These are phyloP conservation scores for Mycocalia duriaeana DNA, from an alignment of 1,284 basidiomycete species.

Conservation along the genomic window DNA sequence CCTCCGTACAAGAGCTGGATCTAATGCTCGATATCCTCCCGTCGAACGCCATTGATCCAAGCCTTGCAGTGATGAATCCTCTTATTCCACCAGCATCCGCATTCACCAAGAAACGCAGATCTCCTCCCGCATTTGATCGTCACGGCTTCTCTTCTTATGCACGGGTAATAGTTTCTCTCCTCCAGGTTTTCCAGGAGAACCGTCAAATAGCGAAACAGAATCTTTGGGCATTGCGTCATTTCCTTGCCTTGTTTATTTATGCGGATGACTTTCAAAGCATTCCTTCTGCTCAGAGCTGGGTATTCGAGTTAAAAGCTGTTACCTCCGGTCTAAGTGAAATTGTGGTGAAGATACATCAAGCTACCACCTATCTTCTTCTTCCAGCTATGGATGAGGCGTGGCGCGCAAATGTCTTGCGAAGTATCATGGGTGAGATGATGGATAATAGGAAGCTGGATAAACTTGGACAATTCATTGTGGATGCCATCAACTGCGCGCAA, in stretches of 20 bases:
- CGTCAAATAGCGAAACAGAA: slow-evolving; percentile 56
- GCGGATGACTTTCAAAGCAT: slow-evolving; percentile 53
- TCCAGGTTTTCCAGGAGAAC: slow-evolving; percentile 58
- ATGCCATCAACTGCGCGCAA: slow-evolving; percentile 32
- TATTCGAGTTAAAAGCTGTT: slow-evolving; percentile 41
- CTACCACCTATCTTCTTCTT: slow-evolving; percentile 67
- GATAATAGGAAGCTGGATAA: slow-evolving; percentile 19
- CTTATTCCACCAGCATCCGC: slow-evolving; percentile 45
- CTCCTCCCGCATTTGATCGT: slow-evolving; percentile 13
- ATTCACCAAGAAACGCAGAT: slow-evolving; percentile 6
- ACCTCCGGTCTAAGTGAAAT: slow-evolving; percentile 36
- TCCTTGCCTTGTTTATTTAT: slow-evolving; percentile 54
- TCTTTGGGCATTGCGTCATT: slow-evolving; percentile 60
- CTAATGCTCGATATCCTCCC: slow-evolving; percentile 42
- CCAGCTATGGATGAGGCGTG: slow-evolving; percentile 39
- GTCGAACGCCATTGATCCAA: slow-evolving; percentile 45
- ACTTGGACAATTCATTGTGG: slow-evolving; percentile 37
- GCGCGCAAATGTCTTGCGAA: slow-evolving; percentile 38
- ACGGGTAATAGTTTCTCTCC: slow-evolving; percentile 56
- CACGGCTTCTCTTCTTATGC: slow-evolving; percentile 60
- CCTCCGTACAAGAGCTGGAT: slow-evolving; percentile 42
- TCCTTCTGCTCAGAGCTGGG: slow-evolving; percentile 40
- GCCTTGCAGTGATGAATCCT: slow-evolving; percentile 59
- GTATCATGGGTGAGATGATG: slow-evolving; percentile 18
- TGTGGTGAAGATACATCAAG: slow-evolving; percentile 48